Conservation (phyloP, 1,139 yeast species). For the Pichia sp. region DNA sequence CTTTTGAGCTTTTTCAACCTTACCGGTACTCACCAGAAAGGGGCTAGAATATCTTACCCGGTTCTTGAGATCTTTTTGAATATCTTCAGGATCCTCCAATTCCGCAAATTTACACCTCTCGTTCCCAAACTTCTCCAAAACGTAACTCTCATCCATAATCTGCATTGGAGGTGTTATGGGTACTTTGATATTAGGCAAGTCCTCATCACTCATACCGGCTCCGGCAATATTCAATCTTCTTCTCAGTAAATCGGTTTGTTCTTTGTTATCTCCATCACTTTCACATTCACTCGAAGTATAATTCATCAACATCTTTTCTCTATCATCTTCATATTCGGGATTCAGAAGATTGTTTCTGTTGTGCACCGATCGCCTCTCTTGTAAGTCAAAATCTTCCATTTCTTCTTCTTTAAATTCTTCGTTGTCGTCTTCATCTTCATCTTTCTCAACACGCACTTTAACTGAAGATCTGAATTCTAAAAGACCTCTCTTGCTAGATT, state of each 20-base stretch:
- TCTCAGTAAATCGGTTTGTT: constrained; percentile 1
- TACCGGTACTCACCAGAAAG: constrained; percentile 14
- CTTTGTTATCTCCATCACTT: constrained; percentile 11
- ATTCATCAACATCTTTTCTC: constrained; percentile 15
- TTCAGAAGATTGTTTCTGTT: not conserved
- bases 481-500: not conserved
- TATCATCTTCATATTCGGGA: not conserved
- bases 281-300: constrained; percentile 17
- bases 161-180: constrained; percentile 30
- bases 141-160: constrained; percentile 23
- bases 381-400: not conserved
- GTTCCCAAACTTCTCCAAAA: constrained; percentile 22
- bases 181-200: not conserved
- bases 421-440: constrained; percentile 19
- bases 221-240: constrained; percentile 14
- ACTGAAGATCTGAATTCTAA: constrained; percentile 13
- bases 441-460: constrained; percentile 13
- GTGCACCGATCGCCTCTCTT: constrained; percentile 14
- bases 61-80: constrained; percentile 12
- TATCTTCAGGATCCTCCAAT: constrained; percentile 18
- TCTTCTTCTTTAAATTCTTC: constrained; percentile 4
- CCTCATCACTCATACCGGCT: not conserved
- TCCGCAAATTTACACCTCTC: constrained; percentile 12
- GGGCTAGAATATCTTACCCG: constrained; percentile 19
- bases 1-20: not conserved